Conservation (phyloP, 768 basidiomycete species). For the Porphyrellus cyaneotinctus region DNA sequence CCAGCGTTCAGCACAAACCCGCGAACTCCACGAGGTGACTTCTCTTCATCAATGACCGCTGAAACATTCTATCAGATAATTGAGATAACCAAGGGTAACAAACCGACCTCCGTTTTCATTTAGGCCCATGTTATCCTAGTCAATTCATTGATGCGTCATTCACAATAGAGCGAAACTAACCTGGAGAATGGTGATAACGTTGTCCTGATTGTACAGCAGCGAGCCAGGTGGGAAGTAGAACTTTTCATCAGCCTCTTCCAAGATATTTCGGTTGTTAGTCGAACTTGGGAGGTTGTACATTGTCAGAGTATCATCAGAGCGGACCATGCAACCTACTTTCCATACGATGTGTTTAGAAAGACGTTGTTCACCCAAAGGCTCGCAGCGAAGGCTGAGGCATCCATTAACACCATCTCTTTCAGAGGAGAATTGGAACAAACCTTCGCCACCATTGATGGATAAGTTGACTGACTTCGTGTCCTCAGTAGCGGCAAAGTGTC, state of each 20-base stretch:
- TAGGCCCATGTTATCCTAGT: conserved; percentile 75
- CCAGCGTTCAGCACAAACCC: conserved; percentile 69
- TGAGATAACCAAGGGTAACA: background rate
- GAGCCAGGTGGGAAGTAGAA: conserved; percentile 60
- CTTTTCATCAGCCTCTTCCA: conserved; percentile 64
- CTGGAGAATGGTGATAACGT: conserved; percentile 76
- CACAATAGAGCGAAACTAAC: conserved; percentile 33
- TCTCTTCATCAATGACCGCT: conserved; percentile 50
- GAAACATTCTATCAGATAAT: conserved; percentile 1
- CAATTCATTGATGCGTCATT: conserved; percentile 1
- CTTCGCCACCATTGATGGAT: conserved; percentile 78
- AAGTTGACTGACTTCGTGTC: conserved; percentile 62
- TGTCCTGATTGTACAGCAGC: conserved; percentile 51
- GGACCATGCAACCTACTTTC: conserved; percentile 48
- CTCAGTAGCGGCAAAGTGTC: conserved; percentile 67
- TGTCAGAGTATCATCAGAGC: background rate
- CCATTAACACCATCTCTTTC: background rate
- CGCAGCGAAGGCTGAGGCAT: conserved; percentile 60
- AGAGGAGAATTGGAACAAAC: conserved; percentile 30
- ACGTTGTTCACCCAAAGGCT: conserved; percentile 76
- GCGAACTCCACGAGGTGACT: conserved; percentile 73
- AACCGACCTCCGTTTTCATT: conserved; percentile 55
- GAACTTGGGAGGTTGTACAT: conserved; percentile 37
- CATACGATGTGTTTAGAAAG: conserved; percentile 69
- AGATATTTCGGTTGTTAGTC: conserved; percentile 55